Conservation (phyloP, 176 grass and related monocot genomes). For the Microstegium vimineum region DNA sequence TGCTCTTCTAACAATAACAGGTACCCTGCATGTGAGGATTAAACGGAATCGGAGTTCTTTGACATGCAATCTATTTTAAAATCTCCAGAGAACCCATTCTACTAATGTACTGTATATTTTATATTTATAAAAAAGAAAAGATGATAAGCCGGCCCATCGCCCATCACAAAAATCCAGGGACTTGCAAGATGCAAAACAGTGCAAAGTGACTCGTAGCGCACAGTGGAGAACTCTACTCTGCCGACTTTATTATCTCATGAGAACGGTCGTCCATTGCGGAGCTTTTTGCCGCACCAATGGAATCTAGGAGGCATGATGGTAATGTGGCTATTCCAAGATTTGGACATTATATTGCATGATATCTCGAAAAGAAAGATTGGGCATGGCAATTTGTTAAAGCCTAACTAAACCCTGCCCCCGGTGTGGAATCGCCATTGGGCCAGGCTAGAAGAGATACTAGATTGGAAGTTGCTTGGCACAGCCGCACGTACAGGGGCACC, state of each 20-base stretch:
- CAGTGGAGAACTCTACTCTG: neutral
- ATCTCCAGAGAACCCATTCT: neutral
- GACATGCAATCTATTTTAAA: neutral
- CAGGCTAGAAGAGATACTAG: neutral
- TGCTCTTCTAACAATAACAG: no score
- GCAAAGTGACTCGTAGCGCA: neutral
- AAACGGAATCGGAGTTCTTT: neutral
- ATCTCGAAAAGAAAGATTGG: neutral
- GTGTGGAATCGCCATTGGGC: slow-evolving; percentile 29
- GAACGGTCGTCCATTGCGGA: neutral
- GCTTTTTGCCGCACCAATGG: slow-evolving; percentile 3
- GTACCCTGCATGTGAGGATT: no score
- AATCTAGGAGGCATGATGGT: slow-evolving; percentile 26
- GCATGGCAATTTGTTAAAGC: neutral
- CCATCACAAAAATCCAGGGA: neutral
- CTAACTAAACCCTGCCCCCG: neutral
- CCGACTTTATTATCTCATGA: neutral
- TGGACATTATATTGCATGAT: neutral
- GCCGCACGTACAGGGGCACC: neutral
- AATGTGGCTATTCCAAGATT: neutral
- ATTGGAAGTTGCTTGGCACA: neutral
- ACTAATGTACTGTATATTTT: neutral
- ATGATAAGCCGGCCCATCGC: neutral
- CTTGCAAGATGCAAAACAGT: neutral
- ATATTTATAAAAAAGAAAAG: neutral